A percentile compares a stretch with the other conserved stretches of the same genome.
These are phyloP conservation scores for Phytophthora tubulina DNA, from an alignment of 352 stramenopile species.

Conservation along the genomic window DNA sequence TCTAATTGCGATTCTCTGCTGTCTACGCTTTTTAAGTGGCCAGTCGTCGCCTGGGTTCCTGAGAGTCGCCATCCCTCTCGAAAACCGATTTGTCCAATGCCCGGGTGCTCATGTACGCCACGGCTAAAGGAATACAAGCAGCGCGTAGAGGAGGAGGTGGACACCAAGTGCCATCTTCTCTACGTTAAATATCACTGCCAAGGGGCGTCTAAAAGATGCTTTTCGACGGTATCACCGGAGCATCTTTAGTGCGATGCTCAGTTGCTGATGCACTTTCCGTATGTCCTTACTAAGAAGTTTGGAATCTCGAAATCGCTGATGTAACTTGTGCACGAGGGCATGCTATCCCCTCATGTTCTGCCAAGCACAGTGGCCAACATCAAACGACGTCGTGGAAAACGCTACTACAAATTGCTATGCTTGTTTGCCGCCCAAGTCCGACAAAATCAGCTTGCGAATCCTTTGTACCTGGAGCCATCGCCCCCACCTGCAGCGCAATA, in stretches of 20 bases:
- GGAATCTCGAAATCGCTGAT: not conserved
- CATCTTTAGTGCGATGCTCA: not conserved
- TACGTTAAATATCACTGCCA: slow-evolving; percentile 22
- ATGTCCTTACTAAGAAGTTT: not conserved
- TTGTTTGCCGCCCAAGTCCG: slow-evolving; percentile 6
- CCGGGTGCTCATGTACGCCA: not conserved
- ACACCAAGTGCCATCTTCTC: slow-evolving; percentile 16
- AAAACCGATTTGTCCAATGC: not conserved
- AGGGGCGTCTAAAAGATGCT: not conserved
- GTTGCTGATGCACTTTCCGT: not conserved
- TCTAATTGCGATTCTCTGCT: not conserved
- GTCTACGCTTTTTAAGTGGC: not conserved
- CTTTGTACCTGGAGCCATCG: not conserved
- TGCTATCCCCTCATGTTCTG: slow-evolving; percentile 1
- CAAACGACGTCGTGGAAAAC: not conserved
- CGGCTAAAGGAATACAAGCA: slow-evolving; percentile 21
- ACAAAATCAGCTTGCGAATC: not conserved
- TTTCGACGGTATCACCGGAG: not conserved
- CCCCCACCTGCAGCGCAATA: not conserved
- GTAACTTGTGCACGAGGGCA: slow-evolving; percentile 10
- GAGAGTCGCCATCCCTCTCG: not conserved
- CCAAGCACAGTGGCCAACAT: slow-evolving; percentile 14
- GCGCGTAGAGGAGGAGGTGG: slow-evolving; percentile 1
- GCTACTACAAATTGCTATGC: slow-evolving; percentile 19
- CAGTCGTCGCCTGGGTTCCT: not conserved